Evolutionary conservation across 257 asterid genomes (phyloP), one percentile per base, ranked within the genome.

Genomic region (Coffea eugenioides): DNA sequence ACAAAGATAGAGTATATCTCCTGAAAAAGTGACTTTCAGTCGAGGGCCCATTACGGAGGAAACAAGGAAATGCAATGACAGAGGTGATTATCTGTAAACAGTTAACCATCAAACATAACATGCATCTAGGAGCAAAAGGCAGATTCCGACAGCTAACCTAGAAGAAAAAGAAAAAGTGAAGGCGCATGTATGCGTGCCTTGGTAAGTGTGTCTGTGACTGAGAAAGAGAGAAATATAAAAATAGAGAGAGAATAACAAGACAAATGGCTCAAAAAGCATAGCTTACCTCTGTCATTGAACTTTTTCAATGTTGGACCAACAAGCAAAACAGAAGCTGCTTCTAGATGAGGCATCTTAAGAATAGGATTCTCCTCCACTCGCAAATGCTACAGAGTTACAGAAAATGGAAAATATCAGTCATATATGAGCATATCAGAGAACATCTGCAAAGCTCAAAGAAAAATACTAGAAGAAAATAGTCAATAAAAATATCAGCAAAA

Each of bases 311-410:
- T 96, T 57, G 96, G 97, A 71, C 99, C 99, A 74, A 94, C 94
- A 77, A 96, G 97, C 92, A 96, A 90, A 84, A 93, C 91, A 65
- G 96, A 87, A 87, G 98, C 97, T 75, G 97, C 99, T 92, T 92
- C 99, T 57, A 90, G 82, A 88, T 89, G 97, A 86, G 94, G 85
- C 95, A 91, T 90, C 94, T 90, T 92, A 78, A 96, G 96, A 80
- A 96, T 92, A 78, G 99, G 99, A 85, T 96, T 96, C 93, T 96
- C 99, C 90, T 96, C 99, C 75, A 96, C 83, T 43, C 99, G 99
- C 84, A 96, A 88, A 94, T 94, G 98, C 99, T 96, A 90, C 91
- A 89, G 75, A 85, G 80, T 77, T 46, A 77, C 48, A 25, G 48
- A 65, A 65, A 81, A 73, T 41, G 27, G 67, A 45, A 8, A 71